A percentile compares a stretch with the other conserved stretches of the same genome.
Conservation (phyloP, 208 protist genomes). For the Vickermania ingenoplastis region DNA sequence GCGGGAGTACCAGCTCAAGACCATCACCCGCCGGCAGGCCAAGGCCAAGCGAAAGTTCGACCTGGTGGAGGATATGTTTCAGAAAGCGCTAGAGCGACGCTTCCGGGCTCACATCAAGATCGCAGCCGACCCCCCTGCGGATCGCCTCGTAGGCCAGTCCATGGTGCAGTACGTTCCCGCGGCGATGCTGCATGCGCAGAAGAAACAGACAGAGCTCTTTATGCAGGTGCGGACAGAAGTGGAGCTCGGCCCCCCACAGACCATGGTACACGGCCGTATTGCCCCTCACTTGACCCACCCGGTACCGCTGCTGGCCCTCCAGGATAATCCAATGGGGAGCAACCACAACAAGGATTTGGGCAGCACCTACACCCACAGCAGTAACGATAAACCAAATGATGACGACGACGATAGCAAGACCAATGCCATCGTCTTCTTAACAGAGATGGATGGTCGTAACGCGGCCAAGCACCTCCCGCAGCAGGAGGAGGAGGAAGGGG, state of each 20-base stretch:
- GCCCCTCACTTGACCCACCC: not conserved
- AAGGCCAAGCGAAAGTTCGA: conserved; percentile 33
- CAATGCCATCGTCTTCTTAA: conserved; percentile 19
- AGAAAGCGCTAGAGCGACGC: conserved; percentile 44
- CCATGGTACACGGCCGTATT: not conserved
- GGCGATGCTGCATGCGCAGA: conserved; percentile 26
- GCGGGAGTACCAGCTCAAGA: conserved; percentile 30
- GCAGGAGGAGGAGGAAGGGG: not conserved
- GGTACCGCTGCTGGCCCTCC: not conserved
- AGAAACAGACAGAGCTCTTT: conserved; percentile 4
- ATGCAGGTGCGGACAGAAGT: conserved; percentile 4
- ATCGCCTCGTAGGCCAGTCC: conserved; percentile 64
- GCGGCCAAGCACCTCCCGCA: not conserved
- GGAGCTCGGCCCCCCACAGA: not conserved
- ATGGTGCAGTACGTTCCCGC: conserved; percentile 78
- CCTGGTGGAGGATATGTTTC: conserved; percentile 71
- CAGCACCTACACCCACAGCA: not conserved
- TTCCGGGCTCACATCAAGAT: conserved; percentile 57
- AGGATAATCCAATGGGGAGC: conserved; percentile 2
- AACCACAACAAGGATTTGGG: conserved; percentile 8
- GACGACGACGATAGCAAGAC: not conserved
- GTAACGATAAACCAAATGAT: no score
- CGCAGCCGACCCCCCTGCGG: conserved; percentile 74
- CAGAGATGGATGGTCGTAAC: conserved; percentile 11
- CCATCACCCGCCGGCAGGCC: conserved; percentile 29